Evolutionary conservation across 768 basidiomycete genomes (phyloP).

Genomic region (Pleurotus eryngii): DNA sequence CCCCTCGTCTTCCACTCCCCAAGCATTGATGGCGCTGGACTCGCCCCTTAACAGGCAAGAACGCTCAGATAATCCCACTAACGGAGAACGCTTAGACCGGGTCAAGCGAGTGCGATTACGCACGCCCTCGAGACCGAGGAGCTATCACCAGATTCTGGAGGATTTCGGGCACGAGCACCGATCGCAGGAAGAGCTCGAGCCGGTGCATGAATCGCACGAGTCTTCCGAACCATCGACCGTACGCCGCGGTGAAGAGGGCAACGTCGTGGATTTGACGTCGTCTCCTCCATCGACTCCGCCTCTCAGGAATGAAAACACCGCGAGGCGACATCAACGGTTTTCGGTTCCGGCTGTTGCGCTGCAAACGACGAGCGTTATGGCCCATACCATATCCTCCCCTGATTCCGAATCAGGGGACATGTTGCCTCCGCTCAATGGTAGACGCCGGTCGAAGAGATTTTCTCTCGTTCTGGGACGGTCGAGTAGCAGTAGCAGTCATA

Average conservation of each 20-base stretch:
- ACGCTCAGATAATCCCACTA: not conserved
- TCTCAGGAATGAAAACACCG: slow-evolving; percentile 54
- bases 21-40: slow-evolving; percentile 47
- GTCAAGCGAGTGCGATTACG: slow-evolving; percentile 28
- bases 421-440: not conserved
- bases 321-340: slow-evolving; percentile 62
- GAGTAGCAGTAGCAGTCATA: slow-evolving; percentile 7
- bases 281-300: slow-evolving; percentile 20
- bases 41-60: slow-evolving; percentile 13
- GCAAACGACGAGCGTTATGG: slow-evolving; percentile 69
- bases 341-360: slow-evolving; percentile 76
- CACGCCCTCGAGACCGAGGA: slow-evolving; percentile 48
- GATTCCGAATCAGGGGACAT: slow-evolving; percentile 3
- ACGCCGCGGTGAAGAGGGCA: not conserved
- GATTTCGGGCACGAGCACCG: slow-evolving; percentile 43
- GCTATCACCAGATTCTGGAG: slow-evolving; percentile 64
- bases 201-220: slow-evolving; percentile 4
- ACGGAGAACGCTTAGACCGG: slow-evolving; percentile 15
- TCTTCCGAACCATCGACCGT: not conserved
- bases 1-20: slow-evolving; percentile 33
- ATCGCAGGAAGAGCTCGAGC: slow-evolving; percentile 1
- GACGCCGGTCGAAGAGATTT: slow-evolving; percentile 43
- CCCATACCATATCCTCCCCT: slow-evolving; percentile 40
- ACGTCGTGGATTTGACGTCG: slow-evolving; percentile 3
- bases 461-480: slow-evolving; percentile 53